Evolutionary conservation across 1,284 basidiomycete species (phyloP).

Genomic region (Singerocomus inundabilis): DNA sequence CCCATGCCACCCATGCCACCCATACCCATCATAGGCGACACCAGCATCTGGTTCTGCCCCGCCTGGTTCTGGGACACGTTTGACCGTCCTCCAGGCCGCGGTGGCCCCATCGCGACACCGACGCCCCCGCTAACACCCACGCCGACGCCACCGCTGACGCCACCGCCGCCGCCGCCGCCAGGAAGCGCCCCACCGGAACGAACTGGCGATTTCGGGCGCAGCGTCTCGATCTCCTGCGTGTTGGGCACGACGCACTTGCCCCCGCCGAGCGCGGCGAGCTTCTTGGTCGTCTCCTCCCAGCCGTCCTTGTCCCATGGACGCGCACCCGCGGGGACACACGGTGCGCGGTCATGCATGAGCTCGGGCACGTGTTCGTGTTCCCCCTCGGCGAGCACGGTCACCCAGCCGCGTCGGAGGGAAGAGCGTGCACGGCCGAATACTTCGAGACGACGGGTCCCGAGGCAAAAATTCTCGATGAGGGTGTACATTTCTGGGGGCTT

Average conservation of each 20-base stretch:
- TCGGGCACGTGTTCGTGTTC: conserved; percentile 52
- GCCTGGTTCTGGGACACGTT: conserved; percentile 16
- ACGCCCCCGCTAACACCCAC: conserved; percentile 28
- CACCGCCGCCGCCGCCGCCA: conserved; percentile 29
- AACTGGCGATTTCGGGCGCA: conserved; percentile 85
- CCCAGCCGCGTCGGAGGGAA: conserved; percentile 86
- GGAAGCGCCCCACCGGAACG: conserved; percentile 39
- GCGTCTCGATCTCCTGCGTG: conserved; percentile 77
- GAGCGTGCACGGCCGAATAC: conserved; percentile 78
- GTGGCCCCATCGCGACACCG: conserved; percentile 20
- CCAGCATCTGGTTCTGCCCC: conserved; percentile 46
- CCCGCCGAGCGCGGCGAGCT: conserved; percentile 46
- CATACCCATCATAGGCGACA: conserved; percentile 48
- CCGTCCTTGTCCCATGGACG: conserved; percentile 53
- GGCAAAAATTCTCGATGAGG: conserved; percentile 96
- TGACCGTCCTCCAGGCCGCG: conserved; percentile 20
- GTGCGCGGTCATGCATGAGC: conserved; percentile 37
- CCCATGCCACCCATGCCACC: conserved; percentile 27
- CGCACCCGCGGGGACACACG: conserved; percentile 43
- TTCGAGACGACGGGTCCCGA: conserved; percentile 89
- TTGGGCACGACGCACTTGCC: conserved; percentile 65
- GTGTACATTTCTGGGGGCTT: conserved; percentile 96
- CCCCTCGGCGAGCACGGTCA: conserved; percentile 75
- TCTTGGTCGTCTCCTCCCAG: conserved; percentile 60
- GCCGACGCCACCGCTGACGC: conserved; percentile 24